These are phyloP conservation scores for Ceratobasidium sp. DNA, from an alignment of 1,284 basidiomycete species.

Conservation along the genomic window DNA sequence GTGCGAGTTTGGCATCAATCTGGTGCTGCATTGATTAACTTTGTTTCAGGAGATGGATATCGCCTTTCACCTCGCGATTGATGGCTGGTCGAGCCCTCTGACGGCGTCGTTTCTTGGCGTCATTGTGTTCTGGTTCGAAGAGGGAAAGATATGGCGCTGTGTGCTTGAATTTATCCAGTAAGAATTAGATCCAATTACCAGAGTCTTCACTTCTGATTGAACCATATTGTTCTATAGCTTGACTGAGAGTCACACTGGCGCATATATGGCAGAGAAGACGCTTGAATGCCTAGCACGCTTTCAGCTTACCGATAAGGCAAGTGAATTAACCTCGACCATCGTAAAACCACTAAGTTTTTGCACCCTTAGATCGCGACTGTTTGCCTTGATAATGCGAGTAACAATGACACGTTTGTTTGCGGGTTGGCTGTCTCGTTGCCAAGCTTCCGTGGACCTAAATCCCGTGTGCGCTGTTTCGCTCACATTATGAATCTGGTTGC, in stretches of 20 bases:
- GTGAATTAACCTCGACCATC: too few relatives aligned
- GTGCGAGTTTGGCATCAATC: neutral
- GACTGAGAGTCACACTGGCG: slow-evolving; percentile 8
- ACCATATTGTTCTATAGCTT: slow-evolving; percentile 6
- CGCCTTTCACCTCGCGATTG: slow-evolving; percentile 8
- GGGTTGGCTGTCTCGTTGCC: neutral
- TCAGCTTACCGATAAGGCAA: neutral
- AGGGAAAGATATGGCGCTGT: neutral
- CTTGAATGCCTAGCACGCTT: slow-evolving; percentile 3
- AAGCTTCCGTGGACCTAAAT: neutral
- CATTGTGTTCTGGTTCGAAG: slow-evolving; percentile 1
- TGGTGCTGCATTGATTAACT: neutral
- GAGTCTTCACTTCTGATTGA: neutral
- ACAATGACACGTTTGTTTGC: slow-evolving; percentile 9
- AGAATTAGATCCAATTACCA: neutral
- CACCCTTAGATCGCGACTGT: slow-evolving; percentile 5
- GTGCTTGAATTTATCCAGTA: slow-evolving; percentile 19
- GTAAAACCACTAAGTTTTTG: too few relatives aligned
- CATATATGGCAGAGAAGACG: slow-evolving; percentile 14
- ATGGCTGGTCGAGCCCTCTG: slow-evolving; percentile 22
- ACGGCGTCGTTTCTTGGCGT: slow-evolving; percentile 4
- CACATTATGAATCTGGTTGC: slow-evolving; percentile 31
- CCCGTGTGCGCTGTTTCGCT: slow-evolving; percentile 6
- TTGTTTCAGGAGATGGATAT: neutral
- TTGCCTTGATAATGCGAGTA: slow-evolving; percentile 17